A percentile compares a stretch with the other conserved stretches of the same genome.
Conservation (phyloP, 2,329 filamentous ascomycete genomes). For the Sphaerulina musiva region DNA sequence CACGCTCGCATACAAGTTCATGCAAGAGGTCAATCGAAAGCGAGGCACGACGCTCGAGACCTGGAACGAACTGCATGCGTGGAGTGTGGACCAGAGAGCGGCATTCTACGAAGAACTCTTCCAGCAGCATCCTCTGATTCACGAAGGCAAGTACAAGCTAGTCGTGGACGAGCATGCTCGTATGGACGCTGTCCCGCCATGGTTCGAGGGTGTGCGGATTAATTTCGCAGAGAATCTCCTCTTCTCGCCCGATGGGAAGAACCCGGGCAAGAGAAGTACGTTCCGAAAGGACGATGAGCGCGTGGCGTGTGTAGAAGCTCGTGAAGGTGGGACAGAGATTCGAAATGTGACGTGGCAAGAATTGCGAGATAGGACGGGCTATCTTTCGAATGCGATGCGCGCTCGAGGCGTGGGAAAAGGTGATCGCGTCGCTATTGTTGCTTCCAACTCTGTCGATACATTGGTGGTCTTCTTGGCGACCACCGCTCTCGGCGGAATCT, state of each 20-base stretch:
- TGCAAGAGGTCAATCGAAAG: constrained; percentile 57
- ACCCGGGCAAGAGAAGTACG: constrained; percentile 45
- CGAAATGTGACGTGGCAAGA: constrained; percentile 59
- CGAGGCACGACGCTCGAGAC: constrained; percentile 54
- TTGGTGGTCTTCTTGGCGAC: constrained; percentile 64
- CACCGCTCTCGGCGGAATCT: constrained; percentile 65
- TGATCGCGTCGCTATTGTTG: constrained; percentile 69
- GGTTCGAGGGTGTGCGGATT: constrained; percentile 68
- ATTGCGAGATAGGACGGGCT: constrained; percentile 53
- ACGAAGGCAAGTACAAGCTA: constrained; percentile 48
- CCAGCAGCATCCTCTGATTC: constrained; percentile 53
- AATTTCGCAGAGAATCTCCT: constrained; percentile 80
- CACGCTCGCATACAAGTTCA: constrained; percentile 62
- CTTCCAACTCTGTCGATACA: constrained; percentile 68
- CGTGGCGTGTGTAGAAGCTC: constrained; percentile 64
- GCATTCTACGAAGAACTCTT: constrained; percentile 63
- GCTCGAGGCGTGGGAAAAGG: constrained; percentile 60
- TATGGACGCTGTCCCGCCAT: constrained; percentile 65
- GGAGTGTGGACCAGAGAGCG: constrained; percentile 55
- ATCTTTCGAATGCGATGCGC: constrained; percentile 60
- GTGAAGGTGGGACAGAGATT: constrained; percentile 55
- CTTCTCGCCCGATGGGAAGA: constrained; percentile 46
- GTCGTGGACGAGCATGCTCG: constrained; percentile 63
- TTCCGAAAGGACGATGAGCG: constrained; percentile 62
- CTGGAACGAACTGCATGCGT: constrained; percentile 64